These are phyloP conservation scores for Fusarium transvaalense DNA, from an alignment of 2,329 filamentous ascomycete genomes.

Conservation along the genomic window DNA sequence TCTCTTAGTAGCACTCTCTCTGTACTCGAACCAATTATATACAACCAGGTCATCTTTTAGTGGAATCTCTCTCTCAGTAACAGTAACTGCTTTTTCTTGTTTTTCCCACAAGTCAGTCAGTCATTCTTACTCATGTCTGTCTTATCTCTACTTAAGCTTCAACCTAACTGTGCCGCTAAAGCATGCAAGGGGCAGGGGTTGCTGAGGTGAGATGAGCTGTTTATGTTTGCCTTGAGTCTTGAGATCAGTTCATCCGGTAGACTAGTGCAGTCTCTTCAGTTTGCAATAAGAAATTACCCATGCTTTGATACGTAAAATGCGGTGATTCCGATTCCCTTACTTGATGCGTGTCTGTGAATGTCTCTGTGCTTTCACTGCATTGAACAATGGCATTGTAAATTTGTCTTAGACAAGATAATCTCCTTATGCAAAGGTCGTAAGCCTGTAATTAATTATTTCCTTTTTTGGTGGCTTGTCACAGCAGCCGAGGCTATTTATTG, in stretches of 20 bases:
- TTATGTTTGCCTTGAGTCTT: neutral
- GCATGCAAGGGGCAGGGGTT: slow-evolving; percentile 16
- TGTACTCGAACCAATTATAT: neutral
- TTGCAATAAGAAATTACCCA: slow-evolving; percentile 15
- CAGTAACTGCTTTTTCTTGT: slow-evolving; percentile 5
- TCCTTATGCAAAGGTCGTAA: slow-evolving; percentile 4
- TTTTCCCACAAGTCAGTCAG: neutral
- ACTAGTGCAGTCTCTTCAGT: neutral
- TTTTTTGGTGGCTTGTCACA: slow-evolving; percentile 14
- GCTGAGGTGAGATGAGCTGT: slow-evolving; percentile 6
- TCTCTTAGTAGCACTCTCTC: neutral
- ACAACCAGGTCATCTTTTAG: slow-evolving; percentile 3
- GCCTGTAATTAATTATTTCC: slow-evolving; percentile 11
- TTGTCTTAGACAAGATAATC: slow-evolving; percentile 18
- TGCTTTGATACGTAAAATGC: neutral
- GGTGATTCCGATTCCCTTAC: slow-evolving; percentile 13
- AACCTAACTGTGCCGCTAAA: slow-evolving; percentile 13
- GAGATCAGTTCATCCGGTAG: slow-evolving; percentile 23
- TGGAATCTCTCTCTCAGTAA: neutral
- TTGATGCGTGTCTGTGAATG: slow-evolving; percentile 2
- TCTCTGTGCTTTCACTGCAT: neutral
- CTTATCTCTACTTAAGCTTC: slow-evolving; percentile 24
- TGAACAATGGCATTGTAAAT: slow-evolving; percentile 16
- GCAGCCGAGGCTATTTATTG: neutral
- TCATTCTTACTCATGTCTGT: neutral